phyloP scores from a whole-genome alignment of 2,329 filamentous ascomycete genomes.

The Chaetomiaceae sp. region DNA sequence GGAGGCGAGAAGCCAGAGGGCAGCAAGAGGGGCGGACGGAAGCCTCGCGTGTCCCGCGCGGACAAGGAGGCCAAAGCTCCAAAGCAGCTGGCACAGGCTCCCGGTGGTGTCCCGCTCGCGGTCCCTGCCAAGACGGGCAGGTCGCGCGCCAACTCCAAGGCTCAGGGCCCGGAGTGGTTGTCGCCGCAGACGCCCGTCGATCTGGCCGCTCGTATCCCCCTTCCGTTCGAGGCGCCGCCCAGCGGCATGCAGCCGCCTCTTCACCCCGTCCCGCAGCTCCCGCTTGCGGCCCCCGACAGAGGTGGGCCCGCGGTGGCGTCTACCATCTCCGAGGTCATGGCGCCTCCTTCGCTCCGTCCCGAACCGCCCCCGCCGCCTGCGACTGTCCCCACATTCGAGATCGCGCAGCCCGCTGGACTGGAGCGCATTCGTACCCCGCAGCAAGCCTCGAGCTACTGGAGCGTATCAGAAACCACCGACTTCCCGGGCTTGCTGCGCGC shows the following conservation, averaged over 20 bases:
- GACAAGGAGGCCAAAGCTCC: slow-evolving; percentile 40
- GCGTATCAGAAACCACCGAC: slow-evolving; percentile 72
- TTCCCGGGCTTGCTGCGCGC: slow-evolving; percentile 67
- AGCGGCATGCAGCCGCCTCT: slow-evolving; percentile 42
- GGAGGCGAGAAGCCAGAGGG: slow-evolving; percentile 40
- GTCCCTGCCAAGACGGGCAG: slow-evolving; percentile 39
- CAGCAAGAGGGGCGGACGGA: slow-evolving; percentile 34
- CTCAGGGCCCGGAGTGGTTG: slow-evolving; percentile 39
- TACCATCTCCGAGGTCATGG: slow-evolving; percentile 50
- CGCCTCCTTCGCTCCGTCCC: slow-evolving; percentile 51
- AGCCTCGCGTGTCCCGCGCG: slow-evolving; percentile 39
- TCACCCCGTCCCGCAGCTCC: slow-evolving; percentile 28
- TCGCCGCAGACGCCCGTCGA: slow-evolving; percentile 34
- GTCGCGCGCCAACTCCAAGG: slow-evolving; percentile 52
- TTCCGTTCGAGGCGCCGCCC: slow-evolving; percentile 42
- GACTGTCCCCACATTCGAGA: slow-evolving; percentile 47
- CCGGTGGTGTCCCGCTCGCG: slow-evolving; percentile 43
- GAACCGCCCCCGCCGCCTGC: slow-evolving; percentile 47
- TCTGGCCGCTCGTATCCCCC: slow-evolving; percentile 35
- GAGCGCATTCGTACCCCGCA: slow-evolving; percentile 47
- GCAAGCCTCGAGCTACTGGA: slow-evolving; percentile 80
- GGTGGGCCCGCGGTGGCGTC: slow-evolving; percentile 32
- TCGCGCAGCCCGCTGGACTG: slow-evolving; percentile 37
- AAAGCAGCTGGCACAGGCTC: slow-evolving; percentile 39
- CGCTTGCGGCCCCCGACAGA: slow-evolving; percentile 32